These are phyloP conservation scores for Aspergillus leporis DNA, from an alignment of 495 filamentous ascomycete species.

Conservation along the genomic window DNA sequence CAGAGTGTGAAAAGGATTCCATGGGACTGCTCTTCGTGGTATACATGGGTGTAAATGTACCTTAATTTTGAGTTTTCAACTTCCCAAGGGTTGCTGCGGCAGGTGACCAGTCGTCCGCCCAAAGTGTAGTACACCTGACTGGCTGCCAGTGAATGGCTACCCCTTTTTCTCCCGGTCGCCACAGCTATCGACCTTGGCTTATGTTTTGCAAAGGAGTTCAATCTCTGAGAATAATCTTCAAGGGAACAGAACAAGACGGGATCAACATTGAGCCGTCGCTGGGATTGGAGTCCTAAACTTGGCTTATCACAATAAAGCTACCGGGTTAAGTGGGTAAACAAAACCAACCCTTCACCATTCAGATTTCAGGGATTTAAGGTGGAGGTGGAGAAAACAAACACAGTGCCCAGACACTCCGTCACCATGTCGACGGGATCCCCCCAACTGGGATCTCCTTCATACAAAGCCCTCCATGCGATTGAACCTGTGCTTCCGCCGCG, in stretches of 20 bases:
- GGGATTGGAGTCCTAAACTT: conserved; percentile 9
- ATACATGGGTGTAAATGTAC: too few relatives aligned
- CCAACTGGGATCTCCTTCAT: conserved; percentile 19
- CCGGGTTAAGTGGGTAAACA: conserved; percentile 21
- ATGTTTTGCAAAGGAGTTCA: not conserved
- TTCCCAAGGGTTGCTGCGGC: not conserved
- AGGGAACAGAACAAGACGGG: not conserved
- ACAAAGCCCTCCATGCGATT: conserved; percentile 19
- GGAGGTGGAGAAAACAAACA: conserved; percentile 39
- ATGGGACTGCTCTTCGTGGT: too few relatives aligned
- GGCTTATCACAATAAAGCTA: conserved; percentile 11
- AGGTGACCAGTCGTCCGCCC: not conserved
- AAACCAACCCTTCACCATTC: conserved; percentile 12
- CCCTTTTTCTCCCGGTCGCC: not conserved
- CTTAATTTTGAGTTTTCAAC: too few relatives aligned
- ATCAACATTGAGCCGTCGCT: conserved; percentile 1
- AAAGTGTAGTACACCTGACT: conserved; percentile 1
- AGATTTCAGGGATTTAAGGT: conserved; percentile 7
- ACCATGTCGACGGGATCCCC: conserved; percentile 41
- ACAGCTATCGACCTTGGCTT: not conserved
- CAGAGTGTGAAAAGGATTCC: too few relatives aligned
- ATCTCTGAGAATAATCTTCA: not conserved
- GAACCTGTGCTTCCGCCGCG: conserved; percentile 27
- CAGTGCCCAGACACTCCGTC: conserved; percentile 25
- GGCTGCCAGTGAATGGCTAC: not conserved